These are phyloP conservation scores for Flaveria robusta DNA, from an alignment of 129 eudicot genomes.

Conservation along the genomic window DNA sequence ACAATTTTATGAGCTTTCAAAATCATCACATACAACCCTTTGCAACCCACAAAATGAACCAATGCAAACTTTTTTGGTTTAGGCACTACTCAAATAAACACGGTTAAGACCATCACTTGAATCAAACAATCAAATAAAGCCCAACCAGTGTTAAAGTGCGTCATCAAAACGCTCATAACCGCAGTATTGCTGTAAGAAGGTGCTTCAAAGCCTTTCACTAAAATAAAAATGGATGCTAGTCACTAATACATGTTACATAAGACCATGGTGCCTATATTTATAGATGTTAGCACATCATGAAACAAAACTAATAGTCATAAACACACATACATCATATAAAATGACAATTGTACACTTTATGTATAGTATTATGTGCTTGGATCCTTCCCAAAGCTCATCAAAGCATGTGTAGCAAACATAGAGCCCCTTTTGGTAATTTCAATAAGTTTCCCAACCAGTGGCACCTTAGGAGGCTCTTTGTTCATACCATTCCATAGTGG, in stretches of 20 bases:
- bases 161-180: background rate
- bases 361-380: constrained; percentile 32
- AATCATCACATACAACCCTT: no score
- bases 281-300: constrained; percentile 1
- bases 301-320: background rate
- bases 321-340: constrained; percentile 13
- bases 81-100: background rate
- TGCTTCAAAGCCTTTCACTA: background rate
- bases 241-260: background rate
- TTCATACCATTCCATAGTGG: constrained; percentile 46
- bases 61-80: background rate
- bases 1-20: background rate
- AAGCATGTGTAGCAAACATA: constrained; percentile 76
- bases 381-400: constrained; percentile 91
- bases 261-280: background rate
- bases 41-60: no score
- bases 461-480: constrained; percentile 54
- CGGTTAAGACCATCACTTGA: background rate
- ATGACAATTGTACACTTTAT: constrained; percentile 17
- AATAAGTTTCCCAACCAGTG: constrained; percentile 57
- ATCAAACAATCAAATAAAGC: no score
- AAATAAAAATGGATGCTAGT: background rate
- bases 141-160: background rate
- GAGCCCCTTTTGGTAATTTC: constrained; percentile 61
- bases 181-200: no score